These are phyloP conservation scores for Ichthyophthirius multifiliis DNA, from an alignment of 169 alveolate species.

Conservation along the genomic window DNA sequence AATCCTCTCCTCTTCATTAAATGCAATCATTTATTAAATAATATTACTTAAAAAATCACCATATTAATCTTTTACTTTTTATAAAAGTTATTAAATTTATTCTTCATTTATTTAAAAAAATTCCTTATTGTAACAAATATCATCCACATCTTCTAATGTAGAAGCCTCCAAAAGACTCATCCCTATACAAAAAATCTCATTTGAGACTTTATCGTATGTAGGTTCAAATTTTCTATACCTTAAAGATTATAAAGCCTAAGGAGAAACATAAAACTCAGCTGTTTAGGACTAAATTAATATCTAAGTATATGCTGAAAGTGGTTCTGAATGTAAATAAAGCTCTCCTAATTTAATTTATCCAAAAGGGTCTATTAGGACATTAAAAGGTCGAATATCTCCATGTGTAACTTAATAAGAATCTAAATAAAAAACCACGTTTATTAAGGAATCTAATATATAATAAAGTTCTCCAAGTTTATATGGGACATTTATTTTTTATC, in stretches of 20 bases:
- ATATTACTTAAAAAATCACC: too few species aligned
- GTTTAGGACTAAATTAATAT: background rate
- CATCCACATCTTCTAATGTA: background rate
- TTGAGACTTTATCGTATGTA: background rate
- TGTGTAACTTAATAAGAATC: background rate
- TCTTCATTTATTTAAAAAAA: too few species aligned
- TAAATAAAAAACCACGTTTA: background rate
- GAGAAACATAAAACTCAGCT: slow-evolving; percentile 13
- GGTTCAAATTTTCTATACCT: background rate
- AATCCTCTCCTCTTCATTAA: too few species aligned
- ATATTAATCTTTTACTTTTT: too few species aligned
- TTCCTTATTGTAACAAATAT: background rate
- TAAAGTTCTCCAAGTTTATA: background rate
- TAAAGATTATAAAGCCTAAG: background rate
- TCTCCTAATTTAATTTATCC: slow-evolving; percentile 16
- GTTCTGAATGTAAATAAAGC: background rate
- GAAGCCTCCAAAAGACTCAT: slow-evolving; percentile 9
- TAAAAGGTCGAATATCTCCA: slow-evolving; percentile 15
- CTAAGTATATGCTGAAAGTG: background rate
- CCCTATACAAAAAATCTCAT: background rate
- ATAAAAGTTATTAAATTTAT: too few species aligned
- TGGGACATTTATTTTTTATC: background rate
- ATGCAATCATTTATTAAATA: too few species aligned
- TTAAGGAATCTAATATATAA: slow-evolving; percentile 1
- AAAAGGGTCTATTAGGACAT: background rate